Conservation (phyloP, 2,329 filamentous ascomycete species). For the Venturia oleaginea region DNA sequence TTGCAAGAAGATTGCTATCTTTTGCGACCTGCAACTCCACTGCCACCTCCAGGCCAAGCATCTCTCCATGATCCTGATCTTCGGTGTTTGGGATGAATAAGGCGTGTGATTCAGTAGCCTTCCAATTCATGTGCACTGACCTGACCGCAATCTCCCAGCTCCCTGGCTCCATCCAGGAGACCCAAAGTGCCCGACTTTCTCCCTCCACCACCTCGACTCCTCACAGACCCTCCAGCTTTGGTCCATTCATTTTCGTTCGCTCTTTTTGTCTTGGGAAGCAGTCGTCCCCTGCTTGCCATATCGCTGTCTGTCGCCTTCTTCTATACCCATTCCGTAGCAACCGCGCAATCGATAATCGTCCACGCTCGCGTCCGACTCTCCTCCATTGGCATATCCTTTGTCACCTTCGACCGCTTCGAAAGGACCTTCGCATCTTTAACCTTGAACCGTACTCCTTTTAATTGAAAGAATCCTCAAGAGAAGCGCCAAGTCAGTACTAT, state of each 20-base stretch:
- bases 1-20: no score
- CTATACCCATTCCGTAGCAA: not conserved
- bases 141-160: not conserved
- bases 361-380: not conserved
- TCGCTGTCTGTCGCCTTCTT: no score
- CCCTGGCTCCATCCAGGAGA: conserved; percentile 18
- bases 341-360: not conserved
- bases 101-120: not conserved
- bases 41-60: not conserved
- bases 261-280: conserved; percentile 15
- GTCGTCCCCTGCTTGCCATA: not conserved
- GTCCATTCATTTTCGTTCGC: conserved; percentile 22
- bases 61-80: not conserved
- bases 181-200: no score
- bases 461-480: not conserved
- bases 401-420: not conserved
- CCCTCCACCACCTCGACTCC: conserved; percentile 22
- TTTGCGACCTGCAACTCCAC: no score
- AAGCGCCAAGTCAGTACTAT: not conserved
- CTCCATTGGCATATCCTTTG: not conserved
- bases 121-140: not conserved
- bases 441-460: not conserved
- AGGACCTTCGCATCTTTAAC: not conserved
- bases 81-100: not conserved
- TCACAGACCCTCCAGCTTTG: conserved; percentile 22